Evolutionary conservation across 768 basidiomycete species (phyloP).

Genomic region (Mycena galopus): DNA sequence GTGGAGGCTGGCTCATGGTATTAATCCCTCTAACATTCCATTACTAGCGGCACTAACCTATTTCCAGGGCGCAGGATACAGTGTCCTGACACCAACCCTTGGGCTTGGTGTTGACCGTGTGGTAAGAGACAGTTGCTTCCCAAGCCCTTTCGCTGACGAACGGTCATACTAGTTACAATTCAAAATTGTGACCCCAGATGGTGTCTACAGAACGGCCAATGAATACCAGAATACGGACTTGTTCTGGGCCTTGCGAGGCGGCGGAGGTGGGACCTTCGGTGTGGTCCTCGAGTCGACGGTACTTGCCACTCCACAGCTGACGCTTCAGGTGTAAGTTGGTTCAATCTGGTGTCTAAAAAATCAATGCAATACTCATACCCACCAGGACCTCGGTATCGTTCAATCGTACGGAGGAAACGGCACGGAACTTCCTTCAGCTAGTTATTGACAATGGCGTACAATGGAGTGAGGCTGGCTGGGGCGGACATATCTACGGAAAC

Average conservation of each 20-base stretch:
- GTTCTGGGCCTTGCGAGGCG: conserved; percentile 62
- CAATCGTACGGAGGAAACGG: conserved; percentile 34
- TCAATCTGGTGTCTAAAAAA: not conserved
- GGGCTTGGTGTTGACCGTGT: conserved; percentile 26
- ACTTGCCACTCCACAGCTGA: conserved; percentile 4
- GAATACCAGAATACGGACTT: conserved; percentile 57
- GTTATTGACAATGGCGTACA: conserved; percentile 43
- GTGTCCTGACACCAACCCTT: conserved; percentile 18
- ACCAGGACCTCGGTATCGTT: conserved; percentile 42
- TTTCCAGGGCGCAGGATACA: conserved; percentile 21
- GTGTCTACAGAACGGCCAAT: conserved; percentile 55
- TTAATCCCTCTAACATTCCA: not conserved
- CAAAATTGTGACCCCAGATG: conserved; percentile 59
- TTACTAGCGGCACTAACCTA: not conserved
- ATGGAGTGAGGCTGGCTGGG: conserved; percentile 51
- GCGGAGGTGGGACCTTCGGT: conserved; percentile 59
- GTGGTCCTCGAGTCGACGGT: conserved; percentile 46
- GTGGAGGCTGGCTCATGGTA: conserved; percentile 25
- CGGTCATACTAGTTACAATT: conserved; percentile 44
- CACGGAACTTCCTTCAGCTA: conserved; percentile 42
- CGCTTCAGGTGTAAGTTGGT: conserved; percentile 32
- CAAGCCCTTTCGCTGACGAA: conserved; percentile 29
- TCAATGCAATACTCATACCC: conserved; percentile 8
- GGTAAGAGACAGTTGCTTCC: conserved; percentile 7
- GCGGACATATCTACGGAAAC: conserved; percentile 47